A percentile compares a stretch with the other conserved stretches of the same genome.
Evolutionary conservation across 352 stramenopile genomes (phyloP).

Genomic region (Phytophthora palmivora): DNA sequence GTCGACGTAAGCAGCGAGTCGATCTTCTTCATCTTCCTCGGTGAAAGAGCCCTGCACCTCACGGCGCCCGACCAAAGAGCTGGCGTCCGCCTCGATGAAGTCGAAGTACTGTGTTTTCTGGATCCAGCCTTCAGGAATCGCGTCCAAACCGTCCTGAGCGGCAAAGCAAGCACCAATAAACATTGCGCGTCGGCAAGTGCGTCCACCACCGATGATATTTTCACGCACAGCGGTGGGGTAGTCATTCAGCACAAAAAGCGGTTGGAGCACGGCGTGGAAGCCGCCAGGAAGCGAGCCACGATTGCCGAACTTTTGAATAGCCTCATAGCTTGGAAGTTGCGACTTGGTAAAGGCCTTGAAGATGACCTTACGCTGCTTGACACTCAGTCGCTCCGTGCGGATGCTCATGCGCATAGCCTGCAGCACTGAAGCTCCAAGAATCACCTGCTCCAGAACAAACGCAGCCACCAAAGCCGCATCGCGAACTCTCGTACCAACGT

Average conservation of each 20-base stretch:
- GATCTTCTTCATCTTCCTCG: slow-evolving; percentile 54
- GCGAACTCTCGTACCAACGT: slow-evolving; percentile 71
- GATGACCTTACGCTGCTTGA: slow-evolving; percentile 86
- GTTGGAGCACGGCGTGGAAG: slow-evolving; percentile 78
- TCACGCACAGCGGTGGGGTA: slow-evolving; percentile 81
- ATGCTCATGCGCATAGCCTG: slow-evolving; percentile 89
- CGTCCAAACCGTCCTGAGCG: slow-evolving; percentile 71
- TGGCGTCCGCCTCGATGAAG: slow-evolving; percentile 80
- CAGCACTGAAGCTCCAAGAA: slow-evolving; percentile 76
- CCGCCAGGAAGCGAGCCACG: slow-evolving; percentile 70
- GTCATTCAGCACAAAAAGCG: slow-evolving; percentile 82
- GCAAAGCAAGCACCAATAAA: slow-evolving; percentile 87
- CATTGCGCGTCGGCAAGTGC: slow-evolving; percentile 80
- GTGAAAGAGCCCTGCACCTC: slow-evolving; percentile 70
- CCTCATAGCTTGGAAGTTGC: slow-evolving; percentile 79
- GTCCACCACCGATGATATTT: slow-evolving; percentile 84
- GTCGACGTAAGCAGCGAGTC: slow-evolving; percentile 61
- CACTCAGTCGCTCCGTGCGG: slow-evolving; percentile 75
- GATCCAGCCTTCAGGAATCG: slow-evolving; percentile 76
- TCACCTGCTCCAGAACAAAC: slow-evolving; percentile 84
- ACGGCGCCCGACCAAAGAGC: slow-evolving; percentile 66
- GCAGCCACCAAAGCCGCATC: slow-evolving; percentile 75
- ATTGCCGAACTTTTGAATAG: slow-evolving; percentile 87
- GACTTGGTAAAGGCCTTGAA: slow-evolving; percentile 89
- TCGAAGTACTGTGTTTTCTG: slow-evolving; percentile 86